Base-by-base conservation (phyloP, 2,329 filamentous ascomycete species). In the Dactylellina parvicollis region DNA sequence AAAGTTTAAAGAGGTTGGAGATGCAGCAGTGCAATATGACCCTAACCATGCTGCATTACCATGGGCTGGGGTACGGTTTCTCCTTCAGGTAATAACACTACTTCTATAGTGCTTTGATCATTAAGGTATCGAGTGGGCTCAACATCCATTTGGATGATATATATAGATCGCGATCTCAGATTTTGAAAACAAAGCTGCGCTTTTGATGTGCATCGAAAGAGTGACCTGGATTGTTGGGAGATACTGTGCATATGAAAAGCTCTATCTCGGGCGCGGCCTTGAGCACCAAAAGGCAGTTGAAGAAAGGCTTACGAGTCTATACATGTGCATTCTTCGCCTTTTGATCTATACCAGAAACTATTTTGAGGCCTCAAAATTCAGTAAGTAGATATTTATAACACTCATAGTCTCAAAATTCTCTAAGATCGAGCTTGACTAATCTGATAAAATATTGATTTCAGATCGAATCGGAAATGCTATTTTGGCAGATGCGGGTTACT, bases 1-100 rank as follows among this genome's bases (percentile, higher is more conserved):
- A n/a, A 78, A 76, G 49, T 78, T 79, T 47, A 78, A 76, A 52
- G 52, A 73, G 14, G 69, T 79, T 28, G 77, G 78, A 1, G 78
- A 79, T 57, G 52, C 75, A 3, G 50, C 71, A 16, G 65, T 76
- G 4, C 74, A 76, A 52, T 76, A 75, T 57, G 77, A 79, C 42
- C 75, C 77, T 10, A 64, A 22, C 7, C 76, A 79, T 69, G 75
- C 76, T 5, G 54, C 77, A n/a, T 52, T 79, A 34, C 78, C 78
- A 9, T 79, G 77, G 78, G 78, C 75, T 3, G 76, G 56, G 9
- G 47, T 76, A 4, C 69, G 78, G 42, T 46, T 79, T 22, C 61
- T 79, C 7, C 40, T 70, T 24, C 52, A 52, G 24, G 42, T 40
- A 8, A 34, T 22, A 1, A 44, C 62, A 77, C 71, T 76, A n/a